phyloP scores from a whole-genome alignment of 306 rosid genomes.

The Pyrus bretschneideri region DNA sequence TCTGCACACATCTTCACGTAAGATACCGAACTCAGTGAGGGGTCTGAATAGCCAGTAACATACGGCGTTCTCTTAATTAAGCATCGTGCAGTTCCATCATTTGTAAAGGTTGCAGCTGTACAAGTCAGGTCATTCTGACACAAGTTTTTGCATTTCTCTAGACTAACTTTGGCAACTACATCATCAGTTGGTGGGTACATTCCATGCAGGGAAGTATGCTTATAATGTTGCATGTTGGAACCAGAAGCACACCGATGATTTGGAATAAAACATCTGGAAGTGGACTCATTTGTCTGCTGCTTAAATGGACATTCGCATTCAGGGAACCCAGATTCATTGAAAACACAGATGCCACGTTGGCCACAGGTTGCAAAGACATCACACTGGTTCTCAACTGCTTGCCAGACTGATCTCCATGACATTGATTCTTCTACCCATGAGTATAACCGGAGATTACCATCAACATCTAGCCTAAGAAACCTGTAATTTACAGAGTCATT shows the following conservation, averaged over 20 bases:
- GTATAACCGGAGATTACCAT: conserved; percentile 72
- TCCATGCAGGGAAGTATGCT: conserved; percentile 46
- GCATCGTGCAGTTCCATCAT: conserved; percentile 63
- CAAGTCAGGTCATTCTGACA: conserved; percentile 50
- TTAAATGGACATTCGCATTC: conserved; percentile 56
- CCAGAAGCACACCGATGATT: conserved; percentile 37
- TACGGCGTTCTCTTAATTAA: conserved; percentile 44
- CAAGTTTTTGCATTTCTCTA: conserved; percentile 47
- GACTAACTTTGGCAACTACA: conserved; percentile 32
- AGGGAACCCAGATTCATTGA: conserved; percentile 37
- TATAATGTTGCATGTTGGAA: conserved; percentile 28
- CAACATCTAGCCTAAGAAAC: conserved; percentile 66
- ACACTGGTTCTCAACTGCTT: conserved; percentile 82
- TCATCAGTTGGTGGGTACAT: conserved; percentile 55
- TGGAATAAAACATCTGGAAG: conserved; percentile 42
- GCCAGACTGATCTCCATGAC: conserved; percentile 78
- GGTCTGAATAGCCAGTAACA: conserved; percentile 57
- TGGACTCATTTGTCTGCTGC: conserved; percentile 20
- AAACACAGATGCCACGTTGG: conserved; percentile 51
- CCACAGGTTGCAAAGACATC: conserved; percentile 74
- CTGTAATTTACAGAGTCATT: conserved; percentile 47
- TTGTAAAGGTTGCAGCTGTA: conserved; percentile 56
- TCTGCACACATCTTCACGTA: conserved; percentile 59
- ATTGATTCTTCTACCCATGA: conserved; percentile 54
- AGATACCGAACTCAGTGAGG: conserved; percentile 53